Conservation (phyloP, 345 rosid genomes). For the Litchi chinensis region DNA sequence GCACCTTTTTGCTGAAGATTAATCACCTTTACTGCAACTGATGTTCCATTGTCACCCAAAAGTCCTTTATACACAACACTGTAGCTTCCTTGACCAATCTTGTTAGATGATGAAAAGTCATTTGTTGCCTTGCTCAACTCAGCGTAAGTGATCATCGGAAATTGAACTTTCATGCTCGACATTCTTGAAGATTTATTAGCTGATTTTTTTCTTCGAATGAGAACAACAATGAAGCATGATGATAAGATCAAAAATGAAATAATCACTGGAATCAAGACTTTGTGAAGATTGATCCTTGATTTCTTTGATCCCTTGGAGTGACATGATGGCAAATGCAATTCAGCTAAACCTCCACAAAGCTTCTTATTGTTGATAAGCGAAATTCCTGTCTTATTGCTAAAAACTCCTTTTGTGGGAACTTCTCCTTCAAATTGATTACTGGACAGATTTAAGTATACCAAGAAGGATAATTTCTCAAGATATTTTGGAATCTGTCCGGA, state of each 20-base stretch:
- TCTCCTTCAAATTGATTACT: constrained; percentile 17
- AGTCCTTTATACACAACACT: constrained; percentile 32
- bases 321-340: constrained; percentile 22
- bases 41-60: constrained; percentile 10
- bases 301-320: neutral
- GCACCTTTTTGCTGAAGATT: constrained; percentile 43
- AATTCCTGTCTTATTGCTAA: constrained; percentile 5
- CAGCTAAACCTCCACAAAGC: constrained; percentile 19
- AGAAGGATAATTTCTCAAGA: constrained; percentile 6
- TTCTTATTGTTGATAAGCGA: constrained; percentile 15
- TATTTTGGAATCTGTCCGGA: constrained; percentile 14
- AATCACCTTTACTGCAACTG: constrained; percentile 43
- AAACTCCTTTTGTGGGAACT: constrained; percentile 19
- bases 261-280: constrained; percentile 2
- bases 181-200: neutral
- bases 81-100: constrained; percentile 33
- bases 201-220: neutral
- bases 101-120: constrained; percentile 27
- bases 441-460: constrained; percentile 8
- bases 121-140: constrained; percentile 20
- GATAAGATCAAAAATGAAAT: neutral
- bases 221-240: neutral
- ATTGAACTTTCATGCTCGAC: neutral
- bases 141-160: constrained; percentile 4
- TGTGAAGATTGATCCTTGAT: constrained; percentile 9